Conservation (phyloP, 75 land plant genomes). For the Ceratopteris richardii region DNA sequence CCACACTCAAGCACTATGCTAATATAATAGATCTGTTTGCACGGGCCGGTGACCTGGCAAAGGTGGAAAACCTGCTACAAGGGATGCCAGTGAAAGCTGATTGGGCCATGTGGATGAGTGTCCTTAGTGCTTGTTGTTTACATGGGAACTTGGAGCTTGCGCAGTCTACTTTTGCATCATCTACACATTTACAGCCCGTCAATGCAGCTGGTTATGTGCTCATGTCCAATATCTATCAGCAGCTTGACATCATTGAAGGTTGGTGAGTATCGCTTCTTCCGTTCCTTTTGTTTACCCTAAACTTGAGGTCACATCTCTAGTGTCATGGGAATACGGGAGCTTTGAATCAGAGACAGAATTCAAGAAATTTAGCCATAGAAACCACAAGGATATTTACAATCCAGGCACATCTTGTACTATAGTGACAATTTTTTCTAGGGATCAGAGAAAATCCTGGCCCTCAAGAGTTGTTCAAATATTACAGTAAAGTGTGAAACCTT, state of each 20-base stretch:
- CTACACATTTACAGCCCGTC: neutral
- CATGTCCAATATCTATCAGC: neutral
- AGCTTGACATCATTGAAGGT: neutral
- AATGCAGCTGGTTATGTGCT: neutral
- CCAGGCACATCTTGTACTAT: no score
- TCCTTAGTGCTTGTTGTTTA: conserved; percentile 19
- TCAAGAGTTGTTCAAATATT: no score
- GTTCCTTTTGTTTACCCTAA: no score
- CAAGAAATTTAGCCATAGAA: no score
- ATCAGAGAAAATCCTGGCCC: no score
- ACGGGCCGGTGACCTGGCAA: conserved; percentile 25
- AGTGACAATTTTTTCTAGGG: no score
- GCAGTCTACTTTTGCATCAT: neutral
- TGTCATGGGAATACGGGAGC: no score
- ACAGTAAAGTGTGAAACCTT: no score
- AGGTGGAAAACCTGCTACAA: conserved; percentile 21
- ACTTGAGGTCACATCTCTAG: no score
- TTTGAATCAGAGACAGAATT: no score
- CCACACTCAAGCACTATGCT: conserved; percentile 26
- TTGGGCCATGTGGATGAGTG: conserved; percentile 21
- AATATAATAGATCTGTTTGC: conserved; percentile 35
- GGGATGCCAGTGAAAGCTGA: conserved; percentile 26
- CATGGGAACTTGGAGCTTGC: conserved; percentile 17
- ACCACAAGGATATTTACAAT: no score
- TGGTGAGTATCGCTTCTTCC: no score